Base-by-base conservation (phyloP, 257 asterid genomes). In the Rehmannia glutinosa region DNA sequence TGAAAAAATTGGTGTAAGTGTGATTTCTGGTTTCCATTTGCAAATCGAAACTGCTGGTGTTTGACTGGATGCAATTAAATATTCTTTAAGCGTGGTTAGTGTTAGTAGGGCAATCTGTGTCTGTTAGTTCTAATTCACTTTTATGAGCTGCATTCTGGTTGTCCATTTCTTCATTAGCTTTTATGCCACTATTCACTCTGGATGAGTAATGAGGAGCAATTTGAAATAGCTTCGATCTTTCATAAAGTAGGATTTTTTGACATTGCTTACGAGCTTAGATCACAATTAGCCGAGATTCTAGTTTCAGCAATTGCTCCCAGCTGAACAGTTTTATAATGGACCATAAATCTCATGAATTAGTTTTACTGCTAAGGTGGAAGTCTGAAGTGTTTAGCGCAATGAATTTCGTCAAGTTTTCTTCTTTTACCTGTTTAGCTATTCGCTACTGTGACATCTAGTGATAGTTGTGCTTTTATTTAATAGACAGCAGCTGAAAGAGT, bases 401-500 rank as follows among this genome's bases (percentile, higher is more conserved):
- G 15, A 32, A 33, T 53, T 60, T 69, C n/a, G 35, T 17, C 12
- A 38, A 53, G 30, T 54, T 12, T 62, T 52, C 5, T 56, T 51
- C 28, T 51, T 61, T 43, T 66, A 27, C 36, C 28, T 64, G 30
- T 64, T 6, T 13, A 0, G 55, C 57, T 54, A 30, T 53, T 13
- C 15, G 8, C 4, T 5, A 32, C 38, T 43, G 45, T 64, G 33
- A n/a, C 13, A 24, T 58, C 39, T 74, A 27, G 53, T 71, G 69
- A 71, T 23, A 35, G 42, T 58, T 24, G 15, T 78, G 51, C 52
- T 73, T 68, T 67, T 28, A 33, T 19, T 64, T 50, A 12, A 75
- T 79, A 93, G 96, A 80, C 87, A 52, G 89, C 95, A 66, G 93
- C 97, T 64, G 94, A 87, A 78, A 90, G 88, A 80, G 90, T 90